Base-by-base conservation (phyloP, 2,329 filamentous ascomycete genomes). In the Colletotrichum karsti region DNA sequence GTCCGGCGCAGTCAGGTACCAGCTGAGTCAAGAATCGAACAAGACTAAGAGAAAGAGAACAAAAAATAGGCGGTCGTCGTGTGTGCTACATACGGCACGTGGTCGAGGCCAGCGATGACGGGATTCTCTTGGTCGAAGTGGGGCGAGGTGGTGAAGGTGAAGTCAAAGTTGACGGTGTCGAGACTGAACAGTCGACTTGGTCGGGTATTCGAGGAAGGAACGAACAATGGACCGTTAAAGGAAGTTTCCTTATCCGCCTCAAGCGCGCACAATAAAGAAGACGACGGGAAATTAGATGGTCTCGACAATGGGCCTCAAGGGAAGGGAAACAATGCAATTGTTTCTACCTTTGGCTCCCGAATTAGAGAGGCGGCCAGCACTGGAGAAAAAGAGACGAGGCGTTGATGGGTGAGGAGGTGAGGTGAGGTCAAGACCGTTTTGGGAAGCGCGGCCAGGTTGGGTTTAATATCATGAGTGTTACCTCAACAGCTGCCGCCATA, bases 21-120 rank as follows among this genome's bases (percentile, higher is more conserved):
- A 69, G 68, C 68, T 64, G 68, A 70, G 59, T 69, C 64, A 65
- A 59, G 59, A 69, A 71, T 37, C 56, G 57, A 69, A 70, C 20
- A 54, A 18, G 28, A n/a, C n/a, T n/a, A 69, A 58, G 48, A 35
- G 24, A 55, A 61, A 61, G 56, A 58, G 51, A 33, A 63, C 24
- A 56, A 54, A 18, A 53, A 48, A 37, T n/a, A 28, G 30, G 46
- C 7, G 42, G 51, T 33, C 30, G 15, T 63, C 12, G 30, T 65
- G 44, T 65, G 48, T 37, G 28, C 24, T 65, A 60, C 65, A 55
- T 66, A 13, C 9, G 42, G 37, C 35, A 41, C 15, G 41, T 55
- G 39, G 46, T 48, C 28, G 22, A 37, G 60, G 24, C 44, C 39
- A 44, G 55, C 48, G 18, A 30, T 26, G 28, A 15, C 24, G n/a